Evolutionary conservation across 2,329 filamentous ascomycete species (phyloP).

Genomic region (Dactylellina drechsleri): DNA sequence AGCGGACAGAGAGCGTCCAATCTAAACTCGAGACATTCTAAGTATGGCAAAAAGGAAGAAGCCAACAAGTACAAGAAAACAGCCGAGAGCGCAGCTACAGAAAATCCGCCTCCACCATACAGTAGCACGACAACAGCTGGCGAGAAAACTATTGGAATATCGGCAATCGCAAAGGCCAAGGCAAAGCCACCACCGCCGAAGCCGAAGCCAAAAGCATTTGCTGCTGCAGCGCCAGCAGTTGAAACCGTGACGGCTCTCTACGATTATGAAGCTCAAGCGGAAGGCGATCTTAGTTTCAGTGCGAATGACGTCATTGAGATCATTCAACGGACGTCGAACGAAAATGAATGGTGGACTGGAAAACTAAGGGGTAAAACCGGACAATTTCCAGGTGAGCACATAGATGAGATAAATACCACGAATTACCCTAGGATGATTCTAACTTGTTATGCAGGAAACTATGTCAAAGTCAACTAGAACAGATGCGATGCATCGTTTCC

Average conservation of each 20-base stretch:
- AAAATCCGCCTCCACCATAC: slow-evolving; percentile 78
- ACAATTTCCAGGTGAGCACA: slow-evolving; percentile 81
- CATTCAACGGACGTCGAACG: slow-evolving; percentile 80
- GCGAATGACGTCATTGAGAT: slow-evolving; percentile 93
- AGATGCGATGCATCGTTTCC: background rate
- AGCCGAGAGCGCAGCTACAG: slow-evolving; percentile 62
- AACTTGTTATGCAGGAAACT: slow-evolving; percentile 61
- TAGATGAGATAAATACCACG: background rate
- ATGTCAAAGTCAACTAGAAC: slow-evolving; percentile 63
- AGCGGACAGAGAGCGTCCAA: slow-evolving; percentile 72
- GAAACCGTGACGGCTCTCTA: slow-evolving; percentile 81
- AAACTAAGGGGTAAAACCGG: slow-evolving; percentile 81
- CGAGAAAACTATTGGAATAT: slow-evolving; percentile 63
- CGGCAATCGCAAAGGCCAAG: slow-evolving; percentile 72
- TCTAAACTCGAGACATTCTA: slow-evolving; percentile 61
- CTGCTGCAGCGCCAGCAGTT: slow-evolving; percentile 67
- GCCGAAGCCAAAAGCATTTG: slow-evolving; percentile 79
- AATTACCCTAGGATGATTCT: background rate
- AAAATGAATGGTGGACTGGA: slow-evolving; percentile 98
- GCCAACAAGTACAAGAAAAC: slow-evolving; percentile 59
- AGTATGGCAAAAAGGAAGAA: slow-evolving; percentile 64
- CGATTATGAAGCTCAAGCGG: slow-evolving; percentile 94
- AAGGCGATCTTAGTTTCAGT: slow-evolving; percentile 89
- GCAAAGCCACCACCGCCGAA: slow-evolving; percentile 78
- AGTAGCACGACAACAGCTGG: slow-evolving; percentile 63